Conservation (phyloP, 257 asterid genomes). For the Solanum tarapatanum region DNA sequence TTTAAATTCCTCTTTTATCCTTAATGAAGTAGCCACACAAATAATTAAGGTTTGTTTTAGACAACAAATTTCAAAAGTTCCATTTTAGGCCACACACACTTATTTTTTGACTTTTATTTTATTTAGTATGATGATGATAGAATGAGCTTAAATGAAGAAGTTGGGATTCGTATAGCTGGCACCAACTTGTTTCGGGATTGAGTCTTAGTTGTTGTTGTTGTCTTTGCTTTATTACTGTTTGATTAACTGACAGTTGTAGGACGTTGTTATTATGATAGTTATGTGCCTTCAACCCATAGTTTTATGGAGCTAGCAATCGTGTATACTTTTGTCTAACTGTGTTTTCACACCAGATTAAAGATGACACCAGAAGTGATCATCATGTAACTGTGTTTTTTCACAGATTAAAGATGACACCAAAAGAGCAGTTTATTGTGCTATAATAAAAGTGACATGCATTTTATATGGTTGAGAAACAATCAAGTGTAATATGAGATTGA, state of each 20-base stretch:
- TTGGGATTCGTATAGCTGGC: neutral
- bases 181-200: neutral
- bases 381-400: no score
- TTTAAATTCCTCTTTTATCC: neutral
- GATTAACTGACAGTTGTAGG: neutral
- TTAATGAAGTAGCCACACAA: neutral
- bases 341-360: no score
- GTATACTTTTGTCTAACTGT: no score
- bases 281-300: neutral
- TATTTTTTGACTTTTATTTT: neutral
- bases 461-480: neutral
- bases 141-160: neutral
- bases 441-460: neutral
- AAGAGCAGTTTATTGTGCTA: no score
- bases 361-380: no score
- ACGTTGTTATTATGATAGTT: neutral
- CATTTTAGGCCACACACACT: neutral
- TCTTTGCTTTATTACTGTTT: neutral
- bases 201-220: neutral
- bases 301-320: slow-evolving; percentile 12
- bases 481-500: neutral
- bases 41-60: neutral
- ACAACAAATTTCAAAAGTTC: neutral
- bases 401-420: no score
- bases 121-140: neutral